phyloP scores from a whole-genome alignment of 805 yeast species.

The Schizosaccharomyces osmophilus region DNA sequence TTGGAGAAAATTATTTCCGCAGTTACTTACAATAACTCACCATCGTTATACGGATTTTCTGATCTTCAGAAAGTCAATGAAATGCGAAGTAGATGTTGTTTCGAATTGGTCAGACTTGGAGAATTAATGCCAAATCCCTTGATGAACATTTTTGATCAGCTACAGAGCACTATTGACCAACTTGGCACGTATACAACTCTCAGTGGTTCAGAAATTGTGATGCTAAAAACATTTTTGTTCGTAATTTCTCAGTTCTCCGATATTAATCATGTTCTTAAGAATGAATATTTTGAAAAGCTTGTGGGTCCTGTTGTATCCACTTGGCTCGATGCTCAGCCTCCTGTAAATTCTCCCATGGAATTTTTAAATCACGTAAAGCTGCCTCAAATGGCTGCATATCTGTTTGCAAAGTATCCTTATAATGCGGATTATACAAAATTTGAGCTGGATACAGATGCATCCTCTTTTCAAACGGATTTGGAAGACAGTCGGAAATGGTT shows the following conservation, averaged over 20 bases:
- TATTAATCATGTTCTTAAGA: constrained; percentile 37
- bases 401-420: constrained; percentile 59
- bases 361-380: constrained; percentile 94
- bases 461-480: constrained; percentile 43
- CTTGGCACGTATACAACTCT: constrained; percentile 46
- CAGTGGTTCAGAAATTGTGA: constrained; percentile 75
- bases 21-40: constrained; percentile 27
- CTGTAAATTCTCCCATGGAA: constrained; percentile 80
- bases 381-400: constrained; percentile 68
- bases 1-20: constrained; percentile 70
- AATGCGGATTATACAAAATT: constrained; percentile 49
- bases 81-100: constrained; percentile 74
- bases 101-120: constrained; percentile 81
- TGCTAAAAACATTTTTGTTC: constrained; percentile 72
- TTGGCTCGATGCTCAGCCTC: constrained; percentile 86
- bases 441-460: constrained; percentile 76
- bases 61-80: constrained; percentile 39
- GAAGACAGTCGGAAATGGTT: constrained; percentile 82
- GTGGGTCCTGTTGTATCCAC: constrained; percentile 84
- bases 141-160: constrained; percentile 52
- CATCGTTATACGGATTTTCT: constrained; percentile 29
- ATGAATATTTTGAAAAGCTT: constrained; percentile 54
- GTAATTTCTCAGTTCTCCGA: constrained; percentile 70
- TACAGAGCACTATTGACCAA: constrained; percentile 56
- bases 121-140: constrained; percentile 82